Percentiles rank a stretch among this genome's conserved stretches.
phyloP scores from a whole-genome alignment of 228 moss, liverwort and hornwort genomes.

The Sphagnum fallax region DNA sequence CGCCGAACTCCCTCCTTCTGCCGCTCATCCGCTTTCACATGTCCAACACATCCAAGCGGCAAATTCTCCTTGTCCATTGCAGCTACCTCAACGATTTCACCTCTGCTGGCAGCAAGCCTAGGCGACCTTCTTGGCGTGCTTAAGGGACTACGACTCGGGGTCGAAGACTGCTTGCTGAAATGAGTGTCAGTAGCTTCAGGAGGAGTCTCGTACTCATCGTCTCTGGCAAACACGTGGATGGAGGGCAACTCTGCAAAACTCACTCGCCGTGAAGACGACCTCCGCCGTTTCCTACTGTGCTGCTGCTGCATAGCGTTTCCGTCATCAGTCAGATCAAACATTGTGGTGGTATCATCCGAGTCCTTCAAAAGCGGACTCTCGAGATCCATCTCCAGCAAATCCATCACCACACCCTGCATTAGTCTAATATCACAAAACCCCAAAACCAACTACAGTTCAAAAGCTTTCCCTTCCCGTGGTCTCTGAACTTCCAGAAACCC shows the following conservation, averaged over 20 bases:
- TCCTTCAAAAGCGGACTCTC: slow-evolving; percentile 29
- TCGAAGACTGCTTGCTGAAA: slow-evolving; percentile 16
- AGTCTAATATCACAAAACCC: too few species aligned
- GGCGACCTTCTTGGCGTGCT: slow-evolving; percentile 48
- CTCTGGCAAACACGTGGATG: slow-evolving; percentile 49
- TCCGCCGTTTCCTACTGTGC: slow-evolving; percentile 33
- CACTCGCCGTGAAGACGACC: slow-evolving; percentile 51
- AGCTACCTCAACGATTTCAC: slow-evolving; percentile 9
- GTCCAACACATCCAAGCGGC: slow-evolving; percentile 17
- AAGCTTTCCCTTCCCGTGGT: too few species aligned
- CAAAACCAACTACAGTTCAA: too few species aligned
- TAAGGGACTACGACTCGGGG: slow-evolving; percentile 6
- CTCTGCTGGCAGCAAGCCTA: slow-evolving; percentile 27
- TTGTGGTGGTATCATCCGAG: slow-evolving; percentile 21
- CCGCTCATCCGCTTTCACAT: slow-evolving; percentile 6
- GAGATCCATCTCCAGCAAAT: slow-evolving; percentile 17
- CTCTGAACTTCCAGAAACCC: too few species aligned
- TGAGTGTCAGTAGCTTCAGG: slow-evolving; percentile 34
- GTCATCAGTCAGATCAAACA: slow-evolving; percentile 32
- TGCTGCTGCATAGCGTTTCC: slow-evolving; percentile 9
- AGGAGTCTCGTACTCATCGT: slow-evolving; percentile 63
- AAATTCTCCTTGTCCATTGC: slow-evolving; percentile 51
- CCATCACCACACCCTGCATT: too few species aligned
- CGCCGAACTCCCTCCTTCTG: slow-evolving; percentile 29
- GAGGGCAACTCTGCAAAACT: slow-evolving; percentile 55